A percentile compares a stretch with the other conserved stretches of the same genome.
phyloP scores from a whole-genome alignment of 2,329 filamentous ascomycete genomes.

The Fusarium sterilihyphosum region DNA sequence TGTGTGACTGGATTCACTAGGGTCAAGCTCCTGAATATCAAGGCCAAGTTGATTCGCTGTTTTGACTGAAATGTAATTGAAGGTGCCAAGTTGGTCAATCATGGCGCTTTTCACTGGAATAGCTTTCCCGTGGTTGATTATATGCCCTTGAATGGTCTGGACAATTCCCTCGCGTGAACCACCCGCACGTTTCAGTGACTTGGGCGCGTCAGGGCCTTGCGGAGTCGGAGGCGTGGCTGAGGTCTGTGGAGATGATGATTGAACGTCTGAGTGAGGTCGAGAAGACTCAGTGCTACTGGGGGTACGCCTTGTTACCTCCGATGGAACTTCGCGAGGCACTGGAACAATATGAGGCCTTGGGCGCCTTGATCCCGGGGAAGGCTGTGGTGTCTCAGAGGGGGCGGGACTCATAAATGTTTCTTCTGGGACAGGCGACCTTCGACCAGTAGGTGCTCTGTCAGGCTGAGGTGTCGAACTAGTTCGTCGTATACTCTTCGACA shows the following conservation, averaged over 20 bases:
- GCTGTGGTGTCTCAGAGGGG: no score
- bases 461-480: no score
- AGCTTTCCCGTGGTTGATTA: no score
- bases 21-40: fast-evolving
- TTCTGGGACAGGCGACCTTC: no score
- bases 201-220: fast-evolving
- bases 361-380: no score
- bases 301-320: no score
- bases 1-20: fast-evolving
- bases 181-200: fast-evolving
- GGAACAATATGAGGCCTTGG: no score
- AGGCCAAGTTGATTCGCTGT: not conserved
- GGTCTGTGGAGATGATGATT: not conserved
- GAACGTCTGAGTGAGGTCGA: not conserved
- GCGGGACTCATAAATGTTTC: no score
- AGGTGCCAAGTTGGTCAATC: fast-evolving
- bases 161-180: fast-evolving
- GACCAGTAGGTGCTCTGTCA: no score
- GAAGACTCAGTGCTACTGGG: not conserved
- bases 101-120: no score
- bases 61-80: not conserved
- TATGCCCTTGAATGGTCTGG: no score
- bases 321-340: fast-evolving
- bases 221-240: not conserved
- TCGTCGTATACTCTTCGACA: no score